Base-by-base conservation (phyloP, 1,284 basidiomycete genomes). In the Lentinus polychrous region DNA sequence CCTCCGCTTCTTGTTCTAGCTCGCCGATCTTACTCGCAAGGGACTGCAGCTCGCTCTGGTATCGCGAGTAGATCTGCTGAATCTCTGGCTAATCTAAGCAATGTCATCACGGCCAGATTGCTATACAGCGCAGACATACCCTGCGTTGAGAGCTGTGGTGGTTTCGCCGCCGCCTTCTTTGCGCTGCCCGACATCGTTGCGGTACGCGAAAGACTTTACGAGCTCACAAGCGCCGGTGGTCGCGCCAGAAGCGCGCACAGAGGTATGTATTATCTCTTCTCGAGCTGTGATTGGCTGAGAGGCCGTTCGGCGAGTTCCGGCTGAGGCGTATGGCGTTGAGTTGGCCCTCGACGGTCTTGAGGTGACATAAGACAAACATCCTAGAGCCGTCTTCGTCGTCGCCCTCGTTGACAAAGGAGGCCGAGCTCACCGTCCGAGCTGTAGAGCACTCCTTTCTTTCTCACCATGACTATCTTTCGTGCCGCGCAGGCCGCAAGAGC, bases 21-120 rank as follows among this genome's bases (percentile, higher is more conserved):
- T 97, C 94, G 52, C 89, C 88, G 56, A 96, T 93, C 71, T 97
- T 97, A 53, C 82, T 77, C 23, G 92, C 91, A 32, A 96, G 69
- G 24, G 81, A 76, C 66, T 94, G 91, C 36, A 95, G 70, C 49
- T 95, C 92, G 68, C 76, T 87, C 61, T 92, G 86, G 58, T 86
- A 78, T 49, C 83, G 79, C 53, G 78, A 71, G 58, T 84, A 89
- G 46, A 72, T 83, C 66, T 85, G 80, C 65, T 91, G 86, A 47
- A 91, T 79, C 66, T 91, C 87, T 91, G 71, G 71, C 74, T 77
- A 67, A 67, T 69, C 57, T 60, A 62, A 60, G 70, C 63, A 23
- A 69, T 48, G 45, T 52, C 50, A 57, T 43, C 36, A 43, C 22
- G 37, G 43, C 33, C 39, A 35, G 10, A 40, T n/a, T 43, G n/a